phyloP scores from a whole-genome alignment of 2,329 filamentous ascomycete genomes.

The Botryotinia calthae region DNA sequence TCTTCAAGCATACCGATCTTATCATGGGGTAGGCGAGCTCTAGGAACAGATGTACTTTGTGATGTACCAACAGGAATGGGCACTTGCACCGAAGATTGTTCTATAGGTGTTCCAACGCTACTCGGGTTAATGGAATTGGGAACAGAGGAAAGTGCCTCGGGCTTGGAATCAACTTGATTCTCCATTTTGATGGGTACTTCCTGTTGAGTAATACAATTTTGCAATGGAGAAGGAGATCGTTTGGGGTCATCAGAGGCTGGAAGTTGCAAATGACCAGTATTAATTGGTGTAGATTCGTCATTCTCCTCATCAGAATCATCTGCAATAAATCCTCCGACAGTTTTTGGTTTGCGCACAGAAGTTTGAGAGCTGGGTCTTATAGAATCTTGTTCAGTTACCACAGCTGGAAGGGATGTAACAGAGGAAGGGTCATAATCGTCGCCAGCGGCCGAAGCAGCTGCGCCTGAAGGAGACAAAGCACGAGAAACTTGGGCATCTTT shows the following conservation, averaged over 20 bases:
- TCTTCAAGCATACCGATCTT: constrained; percentile 64
- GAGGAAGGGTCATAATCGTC: constrained; percentile 39
- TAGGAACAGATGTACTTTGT: constrained; percentile 34
- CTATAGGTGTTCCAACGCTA: constrained; percentile 27
- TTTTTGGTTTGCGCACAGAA: constrained; percentile 38
- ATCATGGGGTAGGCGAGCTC: constrained; percentile 40
- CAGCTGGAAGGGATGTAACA: constrained; percentile 35
- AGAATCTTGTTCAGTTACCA: constrained; percentile 33
- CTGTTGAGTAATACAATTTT: constrained; percentile 34
- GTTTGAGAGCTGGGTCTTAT: constrained; percentile 38
- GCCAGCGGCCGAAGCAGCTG: constrained; percentile 36
- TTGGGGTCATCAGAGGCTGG: constrained; percentile 32
- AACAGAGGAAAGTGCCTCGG: constrained; percentile 27
- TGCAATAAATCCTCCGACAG: constrained; percentile 39
- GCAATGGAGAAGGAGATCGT: constrained; percentile 37
- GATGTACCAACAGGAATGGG: constrained; percentile 28
- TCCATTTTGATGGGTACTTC: constrained; percentile 30
- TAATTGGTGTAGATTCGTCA: constrained; percentile 32
- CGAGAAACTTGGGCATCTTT: constrained; percentile 41
- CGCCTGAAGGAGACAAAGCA: constrained; percentile 39
- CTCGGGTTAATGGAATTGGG: constrained; percentile 33
- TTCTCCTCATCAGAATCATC: constrained; percentile 41
- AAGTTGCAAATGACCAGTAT: constrained; percentile 30
- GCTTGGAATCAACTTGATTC: constrained; percentile 36
- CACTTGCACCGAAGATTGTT: constrained; percentile 33